Conservation (phyloP, 2,329 filamentous ascomycete genomes). For the Pestalotiopsis sp. region DNA sequence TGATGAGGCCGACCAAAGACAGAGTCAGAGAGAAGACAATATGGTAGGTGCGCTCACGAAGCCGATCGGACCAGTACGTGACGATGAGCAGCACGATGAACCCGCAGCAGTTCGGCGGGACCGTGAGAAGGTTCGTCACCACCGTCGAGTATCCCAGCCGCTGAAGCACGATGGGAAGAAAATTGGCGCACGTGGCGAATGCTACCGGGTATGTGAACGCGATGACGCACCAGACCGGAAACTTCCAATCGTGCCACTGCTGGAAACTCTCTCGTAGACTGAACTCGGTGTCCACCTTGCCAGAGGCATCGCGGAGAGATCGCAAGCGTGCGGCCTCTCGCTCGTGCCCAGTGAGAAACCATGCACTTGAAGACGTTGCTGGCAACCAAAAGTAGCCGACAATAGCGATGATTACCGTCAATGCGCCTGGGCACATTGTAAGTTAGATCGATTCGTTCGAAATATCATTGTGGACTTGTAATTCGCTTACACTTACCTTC, state of each 20-base stretch:
- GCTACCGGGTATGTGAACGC: conserved; percentile 49
- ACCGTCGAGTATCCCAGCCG: conserved; percentile 44
- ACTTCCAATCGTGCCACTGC: conserved; percentile 41
- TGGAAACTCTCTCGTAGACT: conserved; percentile 41
- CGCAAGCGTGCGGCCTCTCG: conserved; percentile 40
- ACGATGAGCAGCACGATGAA: conserved; percentile 46
- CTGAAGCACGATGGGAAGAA: conserved; percentile 48
- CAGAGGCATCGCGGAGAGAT: conserved; percentile 46
- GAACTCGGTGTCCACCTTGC: conserved; percentile 36
- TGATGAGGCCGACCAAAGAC: conserved; percentile 43
- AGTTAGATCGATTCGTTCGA: not conserved
- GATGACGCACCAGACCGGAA: conserved; percentile 42
- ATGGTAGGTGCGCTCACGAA: conserved; percentile 47
- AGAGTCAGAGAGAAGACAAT: conserved; percentile 37
- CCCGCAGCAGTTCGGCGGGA: conserved; percentile 48
- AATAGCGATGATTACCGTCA: not conserved
- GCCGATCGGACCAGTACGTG: conserved; percentile 44
- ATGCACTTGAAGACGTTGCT: conserved; percentile 41
- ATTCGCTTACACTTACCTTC: conserved; percentile 17
- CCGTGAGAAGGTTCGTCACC: conserved; percentile 50
- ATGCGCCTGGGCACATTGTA: not conserved
- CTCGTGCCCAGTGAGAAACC: conserved; percentile 46
- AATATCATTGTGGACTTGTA: not conserved
- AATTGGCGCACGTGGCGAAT: conserved; percentile 42
- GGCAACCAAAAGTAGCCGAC: conserved; percentile 30